Conservation (phyloP, 2,329 filamentous ascomycete genomes). For the Cercospora janseana region DNA sequence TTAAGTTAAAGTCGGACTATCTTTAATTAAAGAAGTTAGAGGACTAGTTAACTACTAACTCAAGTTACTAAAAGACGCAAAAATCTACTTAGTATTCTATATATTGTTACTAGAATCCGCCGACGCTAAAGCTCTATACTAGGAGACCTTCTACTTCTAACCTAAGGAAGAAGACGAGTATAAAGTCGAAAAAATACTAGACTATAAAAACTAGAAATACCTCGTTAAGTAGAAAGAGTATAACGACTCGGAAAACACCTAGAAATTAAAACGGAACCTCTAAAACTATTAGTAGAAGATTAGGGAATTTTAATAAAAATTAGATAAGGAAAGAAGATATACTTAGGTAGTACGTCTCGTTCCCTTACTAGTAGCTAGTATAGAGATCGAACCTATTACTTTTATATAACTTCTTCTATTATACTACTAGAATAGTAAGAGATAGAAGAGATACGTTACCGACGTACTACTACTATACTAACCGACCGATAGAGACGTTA, state of each 20-base stretch:
- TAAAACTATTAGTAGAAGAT: conserved; percentile 6
- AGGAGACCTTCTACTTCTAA: conserved; percentile 4
- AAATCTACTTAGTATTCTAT: too few species aligned
- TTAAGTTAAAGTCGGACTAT: too few species aligned
- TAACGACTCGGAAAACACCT: conserved; percentile 8
- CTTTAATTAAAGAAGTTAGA: too few species aligned
- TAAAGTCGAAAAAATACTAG: not conserved
- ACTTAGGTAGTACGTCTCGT: not conserved
- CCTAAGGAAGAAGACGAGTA: not conserved
- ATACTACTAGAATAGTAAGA: too few species aligned
- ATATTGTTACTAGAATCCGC: too few species aligned
- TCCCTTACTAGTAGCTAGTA: not conserved
- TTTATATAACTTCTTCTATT: too few species aligned
- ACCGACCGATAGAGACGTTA: too few species aligned
- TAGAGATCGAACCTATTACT: not conserved
- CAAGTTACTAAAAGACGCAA: too few species aligned
- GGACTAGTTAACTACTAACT: too few species aligned
- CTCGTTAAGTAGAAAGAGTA: conserved; percentile 3
- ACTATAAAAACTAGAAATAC: conserved; percentile 5
- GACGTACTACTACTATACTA: not conserved
- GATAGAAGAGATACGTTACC: not conserved
- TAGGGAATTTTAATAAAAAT: not conserved
- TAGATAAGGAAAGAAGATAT: not conserved
- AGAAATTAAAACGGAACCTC: conserved; percentile 4
- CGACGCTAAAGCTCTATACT: not conserved